Base-by-base conservation (phyloP, 768 basidiomycete genomes). In the Hygrophoropsis aurantiaca region DNA sequence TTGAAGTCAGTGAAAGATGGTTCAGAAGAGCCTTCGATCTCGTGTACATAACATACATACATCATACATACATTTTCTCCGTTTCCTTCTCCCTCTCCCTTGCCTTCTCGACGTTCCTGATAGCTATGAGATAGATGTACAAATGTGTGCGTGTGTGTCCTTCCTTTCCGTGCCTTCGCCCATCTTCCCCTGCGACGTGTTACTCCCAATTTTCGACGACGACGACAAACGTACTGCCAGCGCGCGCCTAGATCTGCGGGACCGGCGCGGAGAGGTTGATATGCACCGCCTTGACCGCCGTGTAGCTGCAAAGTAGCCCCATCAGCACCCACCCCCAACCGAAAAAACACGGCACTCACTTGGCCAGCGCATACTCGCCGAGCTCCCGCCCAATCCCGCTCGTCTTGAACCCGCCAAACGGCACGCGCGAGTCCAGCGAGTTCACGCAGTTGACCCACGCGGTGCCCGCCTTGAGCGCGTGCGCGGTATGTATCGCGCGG, bases 401-500 rank as follows among this genome's bases (percentile, higher is more conserved):
- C 58, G 86, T 81, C 74, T 91, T 94, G 76, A 75, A 92, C 8
- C 91, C 91, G 51, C 91, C 91, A 59, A 93, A 93, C 0, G 91
- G 88, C 16, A 89, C 73, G 21, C 74, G 49, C 5, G 61, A 47
- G 23, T 59, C 19, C 23, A 62, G 42, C 24, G 57, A 52, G 46
- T 71, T 67, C 10, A 57, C 44, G 35, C 62, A 68, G 49, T 69
- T 70, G 36, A 85, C 73, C 85, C 87, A 93, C 3, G 76, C 80
- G 5, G 90, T 92, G 26, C 94, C 94, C 4, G 90, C 87, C 58
- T 88, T 78, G 50, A 97, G 71, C 49, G 68, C 74, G 62, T 90
- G 83, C 7, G 90, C 87, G 2, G 83, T 81, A 49, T 72, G 69
- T 44, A 94, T 68, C 0, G 89, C 91, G 21, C 85, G 77, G 54